A percentile compares a stretch with the other conserved stretches of the same genome.
Evolutionary conservation across 164 flowering plant genomes (phyloP).

Genomic region (Sextonia rubra): DNA sequence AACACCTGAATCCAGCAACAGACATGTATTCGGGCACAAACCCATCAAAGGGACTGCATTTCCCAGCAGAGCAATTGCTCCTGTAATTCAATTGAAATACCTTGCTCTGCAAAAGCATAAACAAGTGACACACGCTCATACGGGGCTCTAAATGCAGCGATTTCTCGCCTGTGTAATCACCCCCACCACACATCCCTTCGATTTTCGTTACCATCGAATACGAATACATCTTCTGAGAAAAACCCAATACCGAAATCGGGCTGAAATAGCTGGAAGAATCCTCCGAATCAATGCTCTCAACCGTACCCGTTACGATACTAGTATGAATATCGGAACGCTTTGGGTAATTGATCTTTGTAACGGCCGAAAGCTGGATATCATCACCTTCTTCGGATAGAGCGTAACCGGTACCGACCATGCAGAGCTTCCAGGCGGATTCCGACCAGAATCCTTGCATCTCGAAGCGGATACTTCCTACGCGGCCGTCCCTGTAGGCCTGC

Average conservation of each 20-base stretch:
- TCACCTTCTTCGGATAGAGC: constrained; percentile 25
- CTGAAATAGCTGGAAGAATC: constrained; percentile 24
- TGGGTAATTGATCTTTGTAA: constrained; percentile 40
- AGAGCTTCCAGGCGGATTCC: constrained; percentile 36
- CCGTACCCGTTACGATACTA: constrained; percentile 40
- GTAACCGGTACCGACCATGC: constrained; percentile 48
- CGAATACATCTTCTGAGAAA: constrained; percentile 25
- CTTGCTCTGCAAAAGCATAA: not conserved
- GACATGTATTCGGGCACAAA: constrained; percentile 32
- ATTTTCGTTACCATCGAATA: constrained; percentile 25
- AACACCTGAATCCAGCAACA: constrained; percentile 27
- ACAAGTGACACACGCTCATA: constrained; percentile 18
- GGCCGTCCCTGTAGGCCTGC: not conserved
- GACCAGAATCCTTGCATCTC: constrained; percentile 55
- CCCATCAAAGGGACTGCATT: constrained; percentile 33
- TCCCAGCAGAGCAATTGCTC: constrained; percentile 23
- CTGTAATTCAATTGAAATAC: constrained; percentile 32
- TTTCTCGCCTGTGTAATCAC: not conserved
- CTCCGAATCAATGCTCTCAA: constrained; percentile 31
- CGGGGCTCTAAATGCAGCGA: constrained; percentile 13
- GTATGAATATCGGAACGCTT: constrained; percentile 23
- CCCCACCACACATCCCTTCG: constrained; percentile 12
- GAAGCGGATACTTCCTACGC: constrained; percentile 13
- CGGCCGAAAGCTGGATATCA: constrained; percentile 21
- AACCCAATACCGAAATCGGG: constrained; percentile 30